Base-by-base conservation (phyloP, 768 basidiomycete species). In the Infundibulicybe gibba region DNA sequence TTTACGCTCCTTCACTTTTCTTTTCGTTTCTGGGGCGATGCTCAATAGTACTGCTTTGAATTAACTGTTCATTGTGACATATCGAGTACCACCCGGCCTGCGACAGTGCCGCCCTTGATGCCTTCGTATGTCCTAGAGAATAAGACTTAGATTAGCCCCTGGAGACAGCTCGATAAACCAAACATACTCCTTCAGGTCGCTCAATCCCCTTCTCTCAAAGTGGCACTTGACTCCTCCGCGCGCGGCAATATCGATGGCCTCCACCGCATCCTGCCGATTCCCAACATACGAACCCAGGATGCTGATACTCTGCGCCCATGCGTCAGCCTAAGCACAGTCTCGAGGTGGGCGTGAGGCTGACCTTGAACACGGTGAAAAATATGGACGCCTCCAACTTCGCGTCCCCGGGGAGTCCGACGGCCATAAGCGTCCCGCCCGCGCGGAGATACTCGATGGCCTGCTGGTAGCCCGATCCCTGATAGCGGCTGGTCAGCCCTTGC, bases 211-310 rank as follows among this genome's bases (percentile, higher is more conserved):
- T 41, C 66, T 41, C 35, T 52, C 61, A 52, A 71, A 85, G 53
- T 70, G 70, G 48, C 81, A 80, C 60, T 80, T 85, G 45, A 91
- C 85, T 44, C 79, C 77, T 12, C 88, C 89, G 31, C 69, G 59
- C 0, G 83, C 76, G 1, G 90, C 91, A 41, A 94, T 83, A 2
- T 80, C 77, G 38, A 94, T 66, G 0, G 93, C 87, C 63, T 95
- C 92, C 9, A 76, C 62, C 2, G 90, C 82, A 58, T 94, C 93
- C 63, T 92, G 90, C 33, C 87, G 79, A 64, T 90, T 91, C 1
- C 88, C 82, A 12, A 75, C 70, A 45, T 74, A 76, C 2, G 75
- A 79, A 13, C 80, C 81, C 43, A 74, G 56, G 49, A 83, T 80
- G 45, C 61, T 76, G 49, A 83, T 76, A 64, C 73, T 74, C 70